A percentile compares a stretch with the other conserved stretches of the same genome.
phyloP scores from a whole-genome alignment of 768 basidiomycete species.

The Termitomyces sp. region DNA sequence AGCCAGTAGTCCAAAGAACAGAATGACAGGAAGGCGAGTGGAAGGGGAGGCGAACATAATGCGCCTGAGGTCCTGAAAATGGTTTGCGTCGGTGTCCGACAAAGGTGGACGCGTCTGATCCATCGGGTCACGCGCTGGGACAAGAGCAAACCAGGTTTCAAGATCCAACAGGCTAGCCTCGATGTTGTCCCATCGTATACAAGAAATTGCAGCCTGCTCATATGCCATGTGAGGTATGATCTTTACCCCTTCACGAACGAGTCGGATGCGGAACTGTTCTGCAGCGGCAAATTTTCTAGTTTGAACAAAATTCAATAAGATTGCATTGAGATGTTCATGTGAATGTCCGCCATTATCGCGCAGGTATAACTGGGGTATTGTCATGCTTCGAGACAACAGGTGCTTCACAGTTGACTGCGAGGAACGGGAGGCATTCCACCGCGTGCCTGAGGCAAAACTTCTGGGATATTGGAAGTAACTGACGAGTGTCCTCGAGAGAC shows the following conservation, averaged over 20 bases:
- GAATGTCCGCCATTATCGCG: neutral
- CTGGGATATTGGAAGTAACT: neutral
- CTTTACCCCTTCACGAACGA: conserved; percentile 4
- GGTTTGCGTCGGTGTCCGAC: neutral
- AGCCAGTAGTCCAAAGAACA: conserved; percentile 15
- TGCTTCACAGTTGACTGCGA: conserved; percentile 8
- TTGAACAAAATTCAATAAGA: conserved; percentile 9
- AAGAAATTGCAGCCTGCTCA: conserved; percentile 13
- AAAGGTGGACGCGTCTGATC: neutral
- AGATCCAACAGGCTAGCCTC: conserved; percentile 3
- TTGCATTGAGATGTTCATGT: conserved; percentile 3
- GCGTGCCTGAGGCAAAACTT: neutral
- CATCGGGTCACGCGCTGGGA: conserved; percentile 9
- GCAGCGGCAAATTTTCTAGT: conserved; percentile 14
- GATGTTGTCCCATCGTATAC: conserved; percentile 10
- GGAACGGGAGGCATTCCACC: neutral
- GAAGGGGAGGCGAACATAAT: conserved; percentile 15
- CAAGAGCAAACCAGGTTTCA: conserved; percentile 14
- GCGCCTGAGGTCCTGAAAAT: conserved; percentile 7
- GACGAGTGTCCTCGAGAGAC: neutral
- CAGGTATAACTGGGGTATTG: conserved; percentile 6
- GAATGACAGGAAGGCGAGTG: conserved; percentile 7
- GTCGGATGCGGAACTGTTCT: conserved; percentile 12
- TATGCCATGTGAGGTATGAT: conserved; percentile 13
- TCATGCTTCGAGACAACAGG: conserved; percentile 3